Conservation (phyloP, 768 basidiomycete species). For the Suillus ampliporus region DNA sequence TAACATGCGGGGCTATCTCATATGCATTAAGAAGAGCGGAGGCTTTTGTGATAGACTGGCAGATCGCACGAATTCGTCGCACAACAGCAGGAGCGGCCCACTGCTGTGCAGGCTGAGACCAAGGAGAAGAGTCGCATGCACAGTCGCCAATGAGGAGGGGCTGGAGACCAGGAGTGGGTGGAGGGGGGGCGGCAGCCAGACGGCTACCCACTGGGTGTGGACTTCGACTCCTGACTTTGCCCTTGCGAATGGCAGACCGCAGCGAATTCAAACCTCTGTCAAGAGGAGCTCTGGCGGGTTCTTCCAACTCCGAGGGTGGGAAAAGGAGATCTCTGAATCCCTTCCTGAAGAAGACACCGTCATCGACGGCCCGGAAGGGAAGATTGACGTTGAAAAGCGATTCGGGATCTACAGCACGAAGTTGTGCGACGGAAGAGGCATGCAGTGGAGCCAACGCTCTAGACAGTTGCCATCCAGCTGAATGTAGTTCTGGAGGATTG, state of each 20-base stretch:
- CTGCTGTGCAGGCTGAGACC: slow-evolving; percentile 61
- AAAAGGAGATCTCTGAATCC: slow-evolving; percentile 59
- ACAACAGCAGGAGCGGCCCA: slow-evolving; percentile 70
- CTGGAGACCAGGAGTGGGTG: slow-evolving; percentile 45
- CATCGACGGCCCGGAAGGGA: slow-evolving; percentile 65
- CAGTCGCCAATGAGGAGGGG: slow-evolving; percentile 81
- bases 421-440: slow-evolving; percentile 60
- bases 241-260: slow-evolving; percentile 31
- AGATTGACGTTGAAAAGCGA: slow-evolving; percentile 58
- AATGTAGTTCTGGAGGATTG: slow-evolving; percentile 60
- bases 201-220: slow-evolving; percentile 31
- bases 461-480: slow-evolving; percentile 71
- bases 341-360: slow-evolving; percentile 68
- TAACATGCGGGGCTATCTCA: slow-evolving; percentile 66
- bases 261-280: slow-evolving; percentile 24
- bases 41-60: slow-evolving; percentile 69
- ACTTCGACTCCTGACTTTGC: slow-evolving; percentile 31
- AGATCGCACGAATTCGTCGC: slow-evolving; percentile 74
- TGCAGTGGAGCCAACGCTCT: slow-evolving; percentile 63
- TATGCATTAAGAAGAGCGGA: slow-evolving; percentile 69
- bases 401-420: slow-evolving; percentile 63
- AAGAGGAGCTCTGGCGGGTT: slow-evolving; percentile 16
- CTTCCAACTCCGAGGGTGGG: slow-evolving; percentile 33
- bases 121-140: slow-evolving; percentile 64
- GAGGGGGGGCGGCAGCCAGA: not conserved